phyloP scores from a whole-genome alignment of 192 early-diverging fungal species.

The Dimargaris cristalligena region DNA sequence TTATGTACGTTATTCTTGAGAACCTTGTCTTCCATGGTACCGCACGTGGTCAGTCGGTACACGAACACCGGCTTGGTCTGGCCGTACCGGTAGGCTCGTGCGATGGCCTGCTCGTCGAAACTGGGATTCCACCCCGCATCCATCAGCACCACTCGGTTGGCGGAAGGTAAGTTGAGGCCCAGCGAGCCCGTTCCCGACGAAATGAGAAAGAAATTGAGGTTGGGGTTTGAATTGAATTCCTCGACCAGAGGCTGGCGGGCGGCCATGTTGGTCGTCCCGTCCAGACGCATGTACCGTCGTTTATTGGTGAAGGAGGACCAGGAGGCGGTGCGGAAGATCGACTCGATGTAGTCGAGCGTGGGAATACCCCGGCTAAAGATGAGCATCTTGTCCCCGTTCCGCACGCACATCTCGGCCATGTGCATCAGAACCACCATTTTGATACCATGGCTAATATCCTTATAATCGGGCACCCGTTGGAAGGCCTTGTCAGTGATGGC shows the following conservation, averaged over 20 bases:
- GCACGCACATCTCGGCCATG: slow-evolving; percentile 31
- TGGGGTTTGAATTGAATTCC: slow-evolving; percentile 31
- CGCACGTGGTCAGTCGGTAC: slow-evolving; percentile 40
- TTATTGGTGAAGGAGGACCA: slow-evolving; percentile 4
- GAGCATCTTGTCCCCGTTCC: slow-evolving; percentile 44
- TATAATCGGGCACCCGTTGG: slow-evolving; percentile 13
- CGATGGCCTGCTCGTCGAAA: slow-evolving; percentile 57
- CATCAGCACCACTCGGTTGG: slow-evolving; percentile 52
- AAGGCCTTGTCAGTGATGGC: neutral
- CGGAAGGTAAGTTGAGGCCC: slow-evolving; percentile 49
- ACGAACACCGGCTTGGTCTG: slow-evolving; percentile 51
- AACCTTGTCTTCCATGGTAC: slow-evolving; percentile 41
- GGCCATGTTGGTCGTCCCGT: slow-evolving; percentile 29
- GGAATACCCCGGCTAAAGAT: slow-evolving; percentile 54
- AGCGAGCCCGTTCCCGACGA: slow-evolving; percentile 35
- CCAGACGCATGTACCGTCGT: slow-evolving; percentile 27
- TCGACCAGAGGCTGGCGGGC: slow-evolving; percentile 41
- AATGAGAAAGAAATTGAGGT: slow-evolving; percentile 35
- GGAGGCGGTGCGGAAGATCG: neutral
- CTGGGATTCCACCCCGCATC: slow-evolving; percentile 73
- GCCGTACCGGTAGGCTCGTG: slow-evolving; percentile 49
- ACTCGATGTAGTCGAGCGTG: slow-evolving; percentile 32
- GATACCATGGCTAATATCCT: slow-evolving; percentile 17
- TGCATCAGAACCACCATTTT: slow-evolving; percentile 39
- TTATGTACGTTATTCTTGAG: slow-evolving; percentile 59